Conservation (phyloP, 73 alveolate species). For the Paramecium sonneborni region DNA sequence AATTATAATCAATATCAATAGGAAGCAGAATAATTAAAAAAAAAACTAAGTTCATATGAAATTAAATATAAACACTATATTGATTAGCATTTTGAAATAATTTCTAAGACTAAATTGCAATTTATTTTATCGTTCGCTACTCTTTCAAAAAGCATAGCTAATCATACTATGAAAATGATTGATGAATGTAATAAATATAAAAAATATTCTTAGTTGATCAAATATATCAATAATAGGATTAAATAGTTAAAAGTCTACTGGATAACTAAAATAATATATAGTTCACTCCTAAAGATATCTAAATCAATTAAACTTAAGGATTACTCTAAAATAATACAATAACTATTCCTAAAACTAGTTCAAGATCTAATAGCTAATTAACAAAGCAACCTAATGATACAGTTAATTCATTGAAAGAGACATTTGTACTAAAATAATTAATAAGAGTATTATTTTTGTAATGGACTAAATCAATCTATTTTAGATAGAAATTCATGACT, state of each 20-base stretch:
- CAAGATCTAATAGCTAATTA: neutral
- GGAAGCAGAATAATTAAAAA: neutral
- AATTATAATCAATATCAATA: neutral
- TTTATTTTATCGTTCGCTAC: neutral
- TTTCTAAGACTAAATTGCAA: neutral
- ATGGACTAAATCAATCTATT: constrained; percentile 44
- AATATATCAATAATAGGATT: constrained; percentile 1
- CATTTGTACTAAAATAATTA: neutral
- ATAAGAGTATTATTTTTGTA: constrained; percentile 18
- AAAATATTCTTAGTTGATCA: neutral
- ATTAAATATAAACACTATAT: neutral
- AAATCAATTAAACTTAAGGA: neutral
- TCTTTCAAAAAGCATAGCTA: neutral
- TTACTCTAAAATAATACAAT: neutral
- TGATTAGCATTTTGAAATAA: neutral
- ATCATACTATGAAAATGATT: neutral
- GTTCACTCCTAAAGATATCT: neutral
- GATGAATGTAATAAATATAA: constrained; percentile 1
- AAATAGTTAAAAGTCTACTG: neutral
- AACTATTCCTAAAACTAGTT: neutral
- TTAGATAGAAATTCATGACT: constrained; percentile 46
- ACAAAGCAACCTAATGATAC: neutral
- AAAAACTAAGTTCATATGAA: neutral
- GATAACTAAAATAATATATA: neutral
- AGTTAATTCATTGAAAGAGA: neutral